A percentile compares a stretch with the other conserved stretches of the same genome.
These are phyloP conservation scores for Solanum boliviense DNA, from an alignment of 257 asterid species.

Conservation along the genomic window DNA sequence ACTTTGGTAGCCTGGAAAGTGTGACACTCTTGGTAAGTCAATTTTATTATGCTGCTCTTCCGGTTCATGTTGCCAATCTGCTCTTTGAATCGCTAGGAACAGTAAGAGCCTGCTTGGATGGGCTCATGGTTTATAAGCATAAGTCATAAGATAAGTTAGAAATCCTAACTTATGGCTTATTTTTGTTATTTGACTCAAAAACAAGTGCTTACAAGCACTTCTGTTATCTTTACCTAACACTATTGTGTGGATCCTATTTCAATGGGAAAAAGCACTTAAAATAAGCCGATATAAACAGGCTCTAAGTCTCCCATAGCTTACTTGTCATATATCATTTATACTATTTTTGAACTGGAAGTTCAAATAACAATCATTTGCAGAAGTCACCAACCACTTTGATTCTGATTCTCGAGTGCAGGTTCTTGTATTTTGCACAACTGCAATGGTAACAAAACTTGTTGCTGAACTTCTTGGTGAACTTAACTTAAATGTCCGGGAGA, in stretches of 20 bases:
- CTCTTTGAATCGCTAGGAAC: neutral
- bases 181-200: neutral
- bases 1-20: neutral
- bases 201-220: neutral
- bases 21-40: neutral
- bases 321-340: neutral
- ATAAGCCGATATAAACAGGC: neutral
- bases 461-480: conserved; percentile 83
- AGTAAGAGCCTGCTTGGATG: neutral
- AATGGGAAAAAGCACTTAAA: neutral
- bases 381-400: neutral
- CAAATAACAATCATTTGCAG: neutral
- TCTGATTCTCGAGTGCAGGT: conserved; percentile 33
- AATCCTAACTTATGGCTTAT: neutral
- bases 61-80: neutral
- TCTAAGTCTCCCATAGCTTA: neutral
- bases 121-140: neutral
- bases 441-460: conserved; percentile 91
- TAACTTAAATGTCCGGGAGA: conserved; percentile 79
- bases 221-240: neutral
- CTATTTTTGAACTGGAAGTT: neutral
- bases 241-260: too few species aligned
- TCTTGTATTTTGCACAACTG: conserved; percentile 97
- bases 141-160: neutral
- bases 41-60: neutral